Percentiles rank a stretch among this genome's conserved stretches.
Conservation (phyloP, 345 rosid genomes). For the Lumnitzera racemosa region DNA sequence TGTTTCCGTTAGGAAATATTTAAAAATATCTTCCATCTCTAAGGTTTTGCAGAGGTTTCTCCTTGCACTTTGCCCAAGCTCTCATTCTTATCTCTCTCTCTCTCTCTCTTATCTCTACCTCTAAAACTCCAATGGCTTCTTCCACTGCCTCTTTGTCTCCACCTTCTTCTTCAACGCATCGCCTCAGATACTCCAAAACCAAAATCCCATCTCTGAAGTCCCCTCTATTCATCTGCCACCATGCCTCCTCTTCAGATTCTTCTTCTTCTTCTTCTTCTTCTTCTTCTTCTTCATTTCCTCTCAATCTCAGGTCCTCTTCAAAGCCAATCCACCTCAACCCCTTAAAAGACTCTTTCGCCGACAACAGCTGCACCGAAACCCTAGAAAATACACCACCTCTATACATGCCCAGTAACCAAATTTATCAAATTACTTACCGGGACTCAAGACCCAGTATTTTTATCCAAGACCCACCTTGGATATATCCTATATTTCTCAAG, state of each 20-base stretch:
- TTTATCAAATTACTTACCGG: slow-evolving; percentile 7
- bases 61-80: background rate
- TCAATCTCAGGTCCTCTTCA: slow-evolving; percentile 26
- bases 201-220: slow-evolving; percentile 33
- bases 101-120: slow-evolving; percentile 2
- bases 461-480: slow-evolving; percentile 78
- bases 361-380: slow-evolving; percentile 34
- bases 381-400: slow-evolving; percentile 20
- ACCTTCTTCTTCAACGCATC: slow-evolving; percentile 11
- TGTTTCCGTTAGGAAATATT: background rate
- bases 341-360: slow-evolving; percentile 13
- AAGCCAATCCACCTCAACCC: slow-evolving; percentile 24
- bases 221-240: slow-evolving; percentile 17
- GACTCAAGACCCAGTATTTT: slow-evolving; percentile 35
- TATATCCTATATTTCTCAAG: slow-evolving; percentile 57
- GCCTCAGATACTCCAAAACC: slow-evolving; percentile 17
- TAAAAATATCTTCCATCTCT: background rate
- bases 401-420: slow-evolving; percentile 2
- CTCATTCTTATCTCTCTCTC: background rate
- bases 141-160: slow-evolving; percentile 12
- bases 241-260: slow-evolving; percentile 19
- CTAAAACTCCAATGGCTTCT: slow-evolving; percentile 7
- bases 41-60: slow-evolving; percentile 15
- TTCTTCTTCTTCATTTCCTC: slow-evolving; percentile 31
- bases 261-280: slow-evolving; percentile 33